Evolutionary conservation across 106 monocot species (phyloP), one percentile per base, ranked within the genome.

Genomic region (Dendrobium chrysotoxum): DNA sequence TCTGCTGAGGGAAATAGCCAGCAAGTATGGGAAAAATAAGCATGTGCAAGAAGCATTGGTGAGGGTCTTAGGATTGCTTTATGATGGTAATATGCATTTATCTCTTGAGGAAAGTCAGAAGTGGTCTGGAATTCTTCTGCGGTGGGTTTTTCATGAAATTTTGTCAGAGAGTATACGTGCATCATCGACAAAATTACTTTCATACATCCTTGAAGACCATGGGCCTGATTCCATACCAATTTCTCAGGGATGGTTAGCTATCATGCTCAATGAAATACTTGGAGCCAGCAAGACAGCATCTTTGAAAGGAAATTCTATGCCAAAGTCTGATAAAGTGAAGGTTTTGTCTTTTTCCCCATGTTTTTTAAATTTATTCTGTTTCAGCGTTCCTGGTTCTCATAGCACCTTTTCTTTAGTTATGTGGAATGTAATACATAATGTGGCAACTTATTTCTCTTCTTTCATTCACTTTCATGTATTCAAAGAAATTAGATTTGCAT

Each of bases 201-300:
- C 91, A 16, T 83, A 31, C 78, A 88, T 99, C 58, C 88, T 99
- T 80, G 99, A 99, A 72, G 92, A 93, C 65, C 81, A 95, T 86
- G 99, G 99, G 16, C 91, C 95, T 75, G 73, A 79, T 83, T 85
- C 92, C 25, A 85, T 95, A 79, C 89, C 93, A 53, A 86, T 99
- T 88, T 99, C 99, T 83, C 99, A 93, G 86, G 99, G 93, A 31
- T 99, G 99, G 99, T 83, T 99, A 55, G 84, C 92, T 78, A 78
- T 95, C 12, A 78, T 91, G 83, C 91, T 95, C 8, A 86, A 40
- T 79, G 95, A 93, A 77, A 79, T 93, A 55, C 86, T 95, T 84
- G 85, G 74, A 78, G 79, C 81, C 23, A 91, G 82, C 83, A 93
- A 93, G 83, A 67, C 18, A 28, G 54, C 90, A 53, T 75, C 72